Evolutionary conservation across 2,329 filamentous ascomycete genomes (phyloP).

Genomic region (Calonectria leucothoes): DNA sequence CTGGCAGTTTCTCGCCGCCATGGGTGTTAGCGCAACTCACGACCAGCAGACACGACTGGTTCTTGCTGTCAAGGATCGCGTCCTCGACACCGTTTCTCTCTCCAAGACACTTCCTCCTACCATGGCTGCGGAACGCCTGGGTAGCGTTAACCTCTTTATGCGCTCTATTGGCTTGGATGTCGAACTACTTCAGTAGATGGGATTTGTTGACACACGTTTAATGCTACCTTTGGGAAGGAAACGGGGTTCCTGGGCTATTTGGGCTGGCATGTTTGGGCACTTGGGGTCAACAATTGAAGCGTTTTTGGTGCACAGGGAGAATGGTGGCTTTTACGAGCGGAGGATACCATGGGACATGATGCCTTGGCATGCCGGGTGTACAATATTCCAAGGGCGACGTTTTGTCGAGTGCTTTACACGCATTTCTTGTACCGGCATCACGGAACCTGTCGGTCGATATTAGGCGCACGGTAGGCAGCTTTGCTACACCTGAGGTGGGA

Average conservation of each 20-base stretch:
- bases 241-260: conserved; percentile 41
- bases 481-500: neutral
- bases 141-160: conserved; percentile 98
- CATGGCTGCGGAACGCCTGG: conserved; percentile 84
- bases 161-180: conserved; percentile 98
- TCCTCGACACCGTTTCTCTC: conserved; percentile 92
- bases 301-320: conserved; percentile 28
- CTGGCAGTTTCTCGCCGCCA: conserved; percentile 96
- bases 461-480: conserved; percentile 26
- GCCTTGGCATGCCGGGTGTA: conserved; percentile 35
- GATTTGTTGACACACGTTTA: conserved; percentile 26
- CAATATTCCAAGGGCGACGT: conserved; percentile 30
- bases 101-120: conserved; percentile 90
- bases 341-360: conserved; percentile 27
- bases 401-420: conserved; percentile 29
- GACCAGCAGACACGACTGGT: conserved; percentile 97
- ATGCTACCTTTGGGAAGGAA: conserved; percentile 30
- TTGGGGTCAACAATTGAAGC: conserved; percentile 32
- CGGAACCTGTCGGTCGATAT: conserved; percentile 25
- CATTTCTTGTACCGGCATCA: conserved; percentile 33
- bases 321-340: conserved; percentile 34
- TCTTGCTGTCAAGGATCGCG: conserved; percentile 95
- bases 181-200: conserved; percentile 67
- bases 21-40: conserved; percentile 91
- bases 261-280: conserved; percentile 41